These are phyloP conservation scores for Quercus alba DNA, from an alignment of 306 rosid species.

Conservation along the genomic window DNA sequence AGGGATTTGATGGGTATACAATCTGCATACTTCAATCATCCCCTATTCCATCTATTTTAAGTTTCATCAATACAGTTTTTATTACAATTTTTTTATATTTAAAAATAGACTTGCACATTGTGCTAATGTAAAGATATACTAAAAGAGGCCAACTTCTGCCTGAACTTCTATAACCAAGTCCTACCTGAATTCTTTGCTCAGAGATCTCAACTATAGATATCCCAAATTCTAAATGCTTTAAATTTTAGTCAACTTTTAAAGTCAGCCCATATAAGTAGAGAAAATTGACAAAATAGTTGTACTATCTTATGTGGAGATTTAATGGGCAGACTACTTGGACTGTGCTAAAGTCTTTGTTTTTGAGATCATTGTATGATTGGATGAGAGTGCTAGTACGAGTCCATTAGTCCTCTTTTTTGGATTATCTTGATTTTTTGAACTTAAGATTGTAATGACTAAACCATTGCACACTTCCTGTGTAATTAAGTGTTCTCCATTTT, in stretches of 20 bases:
- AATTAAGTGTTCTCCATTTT: neutral
- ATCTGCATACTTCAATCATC: too few relatives aligned
- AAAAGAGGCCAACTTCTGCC: neutral
- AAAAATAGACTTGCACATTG: neutral
- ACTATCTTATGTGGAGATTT: neutral
- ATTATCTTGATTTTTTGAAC: too few relatives aligned
- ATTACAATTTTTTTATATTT: neutral
- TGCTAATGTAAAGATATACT: neutral
- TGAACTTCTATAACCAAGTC: neutral
- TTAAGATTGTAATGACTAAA: neutral
- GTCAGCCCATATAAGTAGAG: neutral
- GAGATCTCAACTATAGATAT: neutral
- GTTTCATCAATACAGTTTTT: too few relatives aligned
- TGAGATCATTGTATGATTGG: too few relatives aligned
- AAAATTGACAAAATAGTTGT: neutral
- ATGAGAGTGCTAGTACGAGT: too few relatives aligned
- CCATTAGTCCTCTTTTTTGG: too few relatives aligned
- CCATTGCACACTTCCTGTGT: neutral
- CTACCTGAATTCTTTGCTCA: neutral
- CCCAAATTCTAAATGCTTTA: neutral
- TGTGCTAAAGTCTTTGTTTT: too few relatives aligned
- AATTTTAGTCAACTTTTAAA: neutral
- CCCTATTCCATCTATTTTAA: too few relatives aligned
- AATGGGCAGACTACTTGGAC: too few relatives aligned
- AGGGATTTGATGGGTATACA: too few relatives aligned